Conservation (phyloP, 2,329 filamentous ascomycete genomes). For the Harringtonia lauricola region DNA sequence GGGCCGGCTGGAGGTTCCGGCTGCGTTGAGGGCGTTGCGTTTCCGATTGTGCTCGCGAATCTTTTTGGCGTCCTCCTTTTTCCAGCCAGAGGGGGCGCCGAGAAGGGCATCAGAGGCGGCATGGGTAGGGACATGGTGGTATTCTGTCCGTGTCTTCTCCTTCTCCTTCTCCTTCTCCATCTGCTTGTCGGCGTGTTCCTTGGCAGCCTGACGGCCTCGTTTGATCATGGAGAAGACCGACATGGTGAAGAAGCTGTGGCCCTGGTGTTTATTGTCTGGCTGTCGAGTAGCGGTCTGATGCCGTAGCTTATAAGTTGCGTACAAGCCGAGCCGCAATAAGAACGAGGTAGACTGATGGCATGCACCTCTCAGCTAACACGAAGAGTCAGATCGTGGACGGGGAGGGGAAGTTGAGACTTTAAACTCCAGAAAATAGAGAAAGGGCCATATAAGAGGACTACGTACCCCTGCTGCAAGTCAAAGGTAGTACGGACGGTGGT, state of each 20-base stretch:
- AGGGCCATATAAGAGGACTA: no score
- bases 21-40: conserved; percentile 30
- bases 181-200: conserved; percentile 38
- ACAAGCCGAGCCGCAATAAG: no score
- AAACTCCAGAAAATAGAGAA: no score
- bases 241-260: conserved; percentile 25
- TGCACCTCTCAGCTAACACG: no score
- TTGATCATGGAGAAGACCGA: conserved; percentile 45
- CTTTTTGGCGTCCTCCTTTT: conserved; percentile 30
- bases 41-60: conserved; percentile 40
- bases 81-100: conserved; percentile 41
- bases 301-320: no score
- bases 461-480: no score
- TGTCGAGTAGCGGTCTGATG: no score
- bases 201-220: conserved; percentile 41
- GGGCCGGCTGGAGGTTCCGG: neutral
- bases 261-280: no score
- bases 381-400: no score
- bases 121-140: conserved; percentile 51
- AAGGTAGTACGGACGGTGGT: no score
- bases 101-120: conserved; percentile 46
- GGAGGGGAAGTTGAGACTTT: no score
- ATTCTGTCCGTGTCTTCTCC: conserved; percentile 27
- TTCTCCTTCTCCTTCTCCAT: conserved; percentile 21
- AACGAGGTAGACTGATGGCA: no score